Conservation (phyloP, 148 eudicot species). For the Silene latifolia region DNA sequence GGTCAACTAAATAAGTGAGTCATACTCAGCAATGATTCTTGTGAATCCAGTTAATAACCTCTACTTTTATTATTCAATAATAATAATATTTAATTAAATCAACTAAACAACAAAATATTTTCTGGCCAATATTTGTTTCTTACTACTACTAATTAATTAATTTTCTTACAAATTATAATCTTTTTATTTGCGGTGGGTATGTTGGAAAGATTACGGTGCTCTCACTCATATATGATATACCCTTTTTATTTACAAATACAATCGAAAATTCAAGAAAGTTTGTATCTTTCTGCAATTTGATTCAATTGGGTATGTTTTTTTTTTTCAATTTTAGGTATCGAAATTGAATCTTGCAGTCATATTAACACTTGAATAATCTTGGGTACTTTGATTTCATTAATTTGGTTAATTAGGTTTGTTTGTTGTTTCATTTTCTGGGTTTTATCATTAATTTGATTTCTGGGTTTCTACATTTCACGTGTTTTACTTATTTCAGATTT, state of each 20-base stretch:
- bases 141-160: background rate
- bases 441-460: background rate
- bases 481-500: constrained; percentile 9
- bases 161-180: background rate
- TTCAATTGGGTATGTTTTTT: background rate
- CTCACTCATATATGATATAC: background rate
- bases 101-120: constrained; percentile 14
- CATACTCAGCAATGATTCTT: constrained; percentile 29
- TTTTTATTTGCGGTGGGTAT: constrained; percentile 13
- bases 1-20: constrained; percentile 22
- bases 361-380: too few species aligned
- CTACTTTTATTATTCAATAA: background rate
- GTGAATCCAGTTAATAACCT: constrained; percentile 30
- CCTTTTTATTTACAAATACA: background rate
- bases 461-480: too few species aligned
- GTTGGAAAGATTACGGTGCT: constrained; percentile 11
- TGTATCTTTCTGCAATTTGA: constrained; percentile 6
- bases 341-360: background rate
- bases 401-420: background rate
- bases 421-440: background rate
- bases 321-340: background rate
- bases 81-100: background rate
- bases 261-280: too few species aligned
- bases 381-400: background rate
- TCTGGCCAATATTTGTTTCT: constrained; percentile 25